Evolutionary conservation across 108 stramenopile species (phyloP).

Genomic region (Asterionellopsis glacialis): DNA sequence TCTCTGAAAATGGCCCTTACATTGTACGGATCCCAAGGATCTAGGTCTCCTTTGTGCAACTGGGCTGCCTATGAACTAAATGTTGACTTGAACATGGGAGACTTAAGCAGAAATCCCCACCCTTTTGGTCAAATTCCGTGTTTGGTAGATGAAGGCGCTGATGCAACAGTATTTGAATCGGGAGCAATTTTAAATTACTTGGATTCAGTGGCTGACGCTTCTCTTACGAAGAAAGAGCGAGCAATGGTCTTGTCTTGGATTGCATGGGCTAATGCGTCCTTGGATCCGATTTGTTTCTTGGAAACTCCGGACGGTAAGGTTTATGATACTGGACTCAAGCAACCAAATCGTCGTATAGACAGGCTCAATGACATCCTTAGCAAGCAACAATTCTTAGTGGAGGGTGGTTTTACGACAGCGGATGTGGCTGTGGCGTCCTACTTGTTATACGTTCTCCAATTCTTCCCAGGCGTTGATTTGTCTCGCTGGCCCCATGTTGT

Average conservation of each 20-base stretch:
- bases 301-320: constrained; percentile 84
- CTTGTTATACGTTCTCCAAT: constrained; percentile 81
- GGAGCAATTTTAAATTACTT: constrained; percentile 85
- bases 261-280: constrained; percentile 80
- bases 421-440: constrained; percentile 86
- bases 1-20: constrained; percentile 9
- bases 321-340: constrained; percentile 72
- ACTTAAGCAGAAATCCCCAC: constrained; percentile 70
- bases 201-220: constrained; percentile 20
- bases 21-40: constrained; percentile 50
- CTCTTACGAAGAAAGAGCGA: constrained; percentile 14
- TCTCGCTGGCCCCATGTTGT: constrained; percentile 68
- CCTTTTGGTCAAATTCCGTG: constrained; percentile 88
- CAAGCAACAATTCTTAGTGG: constrained; percentile 44
- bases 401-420: constrained; percentile 62
- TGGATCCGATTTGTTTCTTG: constrained; percentile 87
- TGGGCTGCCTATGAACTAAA: constrained; percentile 77
- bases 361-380: constrained; percentile 56
- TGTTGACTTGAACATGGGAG: constrained; percentile 37
- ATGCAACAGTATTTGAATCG: constrained; percentile 79
- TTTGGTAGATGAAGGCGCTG: constrained; percentile 47
- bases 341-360: constrained; percentile 59
- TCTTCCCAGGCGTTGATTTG: constrained; percentile 67
- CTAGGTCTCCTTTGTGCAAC: constrained; percentile 78
- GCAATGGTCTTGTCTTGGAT: constrained; percentile 70